Percentiles rank a stretch among this genome's conserved stretches.
These are phyloP conservation scores for Amanita pseudoporphyria DNA, from an alignment of 768 basidiomycete species.

Conservation along the genomic window DNA sequence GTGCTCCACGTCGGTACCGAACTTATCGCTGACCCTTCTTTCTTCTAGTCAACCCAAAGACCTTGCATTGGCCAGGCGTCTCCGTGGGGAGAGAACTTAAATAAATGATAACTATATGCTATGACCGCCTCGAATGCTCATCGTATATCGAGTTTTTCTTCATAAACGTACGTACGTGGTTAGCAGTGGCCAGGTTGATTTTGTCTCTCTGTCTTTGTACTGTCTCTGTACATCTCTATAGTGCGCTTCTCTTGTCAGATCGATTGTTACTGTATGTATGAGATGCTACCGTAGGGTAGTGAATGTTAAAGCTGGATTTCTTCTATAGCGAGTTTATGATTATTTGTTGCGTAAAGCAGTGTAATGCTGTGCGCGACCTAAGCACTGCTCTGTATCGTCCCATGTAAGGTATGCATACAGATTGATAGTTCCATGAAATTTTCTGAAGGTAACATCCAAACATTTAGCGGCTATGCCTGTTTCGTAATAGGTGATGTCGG, in stretches of 20 bases:
- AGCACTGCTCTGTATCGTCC: no score
- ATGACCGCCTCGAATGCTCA: not conserved
- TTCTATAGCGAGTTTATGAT: no score
- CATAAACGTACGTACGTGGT: not conserved
- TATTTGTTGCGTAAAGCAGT: no score
- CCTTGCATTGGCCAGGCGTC: slow-evolving; percentile 77
- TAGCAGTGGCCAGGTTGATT: not conserved
- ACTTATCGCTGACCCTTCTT: slow-evolving; percentile 12
- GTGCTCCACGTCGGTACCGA: slow-evolving; percentile 2
- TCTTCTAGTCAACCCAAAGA: slow-evolving; percentile 72
- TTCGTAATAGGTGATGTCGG: no score
- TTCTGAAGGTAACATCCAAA: no score
- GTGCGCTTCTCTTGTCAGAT: not conserved
- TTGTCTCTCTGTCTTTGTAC: not conserved
- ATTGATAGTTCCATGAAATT: no score
- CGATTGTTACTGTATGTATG: not conserved
- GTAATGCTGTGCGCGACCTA: no score
- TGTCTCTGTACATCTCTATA: slow-evolving; percentile 1
- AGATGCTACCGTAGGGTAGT: not conserved
- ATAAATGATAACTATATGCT: not conserved
- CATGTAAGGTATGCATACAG: no score
- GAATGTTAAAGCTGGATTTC: not conserved
- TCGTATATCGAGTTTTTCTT: not conserved
- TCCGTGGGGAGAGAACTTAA: slow-evolving; percentile 81
- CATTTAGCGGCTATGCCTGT: no score